Base-by-base conservation (phyloP, 148 eudicot species). In the Suaeda aralocaspica region DNA sequence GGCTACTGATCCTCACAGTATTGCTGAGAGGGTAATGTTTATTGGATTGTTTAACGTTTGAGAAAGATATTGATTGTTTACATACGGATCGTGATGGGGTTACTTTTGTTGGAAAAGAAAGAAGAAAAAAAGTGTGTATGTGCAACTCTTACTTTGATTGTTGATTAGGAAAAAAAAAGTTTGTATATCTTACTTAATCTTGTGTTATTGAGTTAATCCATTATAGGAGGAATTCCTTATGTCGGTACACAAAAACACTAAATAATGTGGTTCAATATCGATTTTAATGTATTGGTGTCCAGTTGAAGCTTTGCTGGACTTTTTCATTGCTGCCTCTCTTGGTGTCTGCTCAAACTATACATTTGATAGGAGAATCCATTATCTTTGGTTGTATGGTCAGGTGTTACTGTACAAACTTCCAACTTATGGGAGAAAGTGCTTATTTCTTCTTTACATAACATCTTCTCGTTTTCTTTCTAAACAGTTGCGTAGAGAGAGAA, bases 1-100 rank as follows among this genome's bases (percentile, higher is more conserved):
- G 80, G 93, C 93, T 21, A 88, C 93, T 41, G 93, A 88, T 76
- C 93, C 93, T 41, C 93, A 88, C 72, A 88, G 93, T 81, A 88
- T 88, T 69, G 93, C 93, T 48, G 93, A 88, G 73, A 78, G 93
- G 83, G 93, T 88, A 84, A 77, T 84, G 13, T 58, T 66, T 57
- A 57, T 24, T 22, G 7, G 15, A 4, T 28, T 39, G 22, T 21
- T 61, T 33, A 36, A 33, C 33, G 14, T 62, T 52, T 21, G 28
- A 52, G 36, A n/a, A 18, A 11, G 3, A 34, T 22, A 33, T 5
- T 9, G 24, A 39, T 44, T 36, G 49, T 36, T 48, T n/a, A n/a
- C n/a, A n/a, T n/a, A n/a, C n/a, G n/a, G 50, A 11, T 21, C 59
- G 8, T 71, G 49, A 22, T n/a, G n/a, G n/a, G n/a, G n/a, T n/a